These are phyloP conservation scores for Corchorus capsularis DNA, from an alignment of 345 rosid species.

Conservation along the genomic window DNA sequence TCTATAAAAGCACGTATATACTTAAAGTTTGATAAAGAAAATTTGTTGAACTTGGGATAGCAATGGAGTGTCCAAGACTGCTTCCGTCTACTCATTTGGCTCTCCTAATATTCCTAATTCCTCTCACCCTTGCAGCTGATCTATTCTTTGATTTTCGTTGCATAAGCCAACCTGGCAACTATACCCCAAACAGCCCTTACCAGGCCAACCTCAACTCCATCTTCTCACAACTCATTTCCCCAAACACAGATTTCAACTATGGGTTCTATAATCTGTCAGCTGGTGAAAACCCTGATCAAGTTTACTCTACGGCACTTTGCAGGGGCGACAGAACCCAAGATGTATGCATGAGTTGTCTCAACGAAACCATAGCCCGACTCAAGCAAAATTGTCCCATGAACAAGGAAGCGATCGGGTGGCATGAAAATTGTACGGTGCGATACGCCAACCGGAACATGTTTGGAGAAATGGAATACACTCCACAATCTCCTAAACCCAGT, in stretches of 20 bases:
- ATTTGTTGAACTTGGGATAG: background rate
- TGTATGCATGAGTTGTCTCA: slow-evolving; percentile 35
- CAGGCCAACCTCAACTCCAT: slow-evolving; percentile 23
- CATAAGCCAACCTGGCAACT: background rate
- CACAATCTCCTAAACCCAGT: slow-evolving; percentile 18
- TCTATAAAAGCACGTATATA: too few relatives aligned
- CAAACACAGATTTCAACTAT: background rate
- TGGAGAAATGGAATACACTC: slow-evolving; percentile 21
- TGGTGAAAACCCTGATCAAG: slow-evolving; percentile 26
- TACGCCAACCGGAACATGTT: slow-evolving; percentile 42
- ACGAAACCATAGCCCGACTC: slow-evolving; percentile 22
- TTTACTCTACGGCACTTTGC: slow-evolving; percentile 40
- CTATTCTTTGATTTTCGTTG: background rate
- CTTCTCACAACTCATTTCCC: slow-evolving; percentile 19
- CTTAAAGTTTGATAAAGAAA: too few relatives aligned
- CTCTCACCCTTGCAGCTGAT: background rate
- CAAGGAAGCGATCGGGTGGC: slow-evolving; percentile 38
- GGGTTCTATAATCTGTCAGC: slow-evolving; percentile 22
- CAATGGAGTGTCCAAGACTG: background rate
- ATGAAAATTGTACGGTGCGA: slow-evolving; percentile 42
- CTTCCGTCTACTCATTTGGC: background rate
- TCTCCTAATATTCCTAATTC: background rate
- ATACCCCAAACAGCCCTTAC: background rate
- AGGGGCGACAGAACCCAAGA: slow-evolving; percentile 37
- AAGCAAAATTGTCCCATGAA: slow-evolving; percentile 36